Base-by-base conservation (phyloP, 1,139 yeast species). In the Candida gigantensis region DNA sequence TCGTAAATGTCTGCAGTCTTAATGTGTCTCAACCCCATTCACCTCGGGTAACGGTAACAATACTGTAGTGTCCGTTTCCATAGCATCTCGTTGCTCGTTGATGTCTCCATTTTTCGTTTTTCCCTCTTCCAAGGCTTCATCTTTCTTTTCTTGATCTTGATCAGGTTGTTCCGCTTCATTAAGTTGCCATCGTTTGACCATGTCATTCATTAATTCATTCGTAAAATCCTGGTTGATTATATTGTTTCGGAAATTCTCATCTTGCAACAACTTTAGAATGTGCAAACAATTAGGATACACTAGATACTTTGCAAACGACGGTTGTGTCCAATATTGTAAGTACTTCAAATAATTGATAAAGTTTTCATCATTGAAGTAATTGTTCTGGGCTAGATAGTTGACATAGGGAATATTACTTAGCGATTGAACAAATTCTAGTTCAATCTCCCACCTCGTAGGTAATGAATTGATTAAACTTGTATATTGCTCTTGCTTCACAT, bases 401-500 rank as follows among this genome's bases (percentile, higher is more conserved):
- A 86, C 65, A 50, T 86, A 85, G 57, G 80, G 89, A 29, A 87
- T 81, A 54, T 85, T 86, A 13, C 90, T 79, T 34, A 85, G 67
- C n/a, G 90, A 79, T 58, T 85, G 95, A 5, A 85, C 87, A 57
- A 85, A 86, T 64, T 84, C 95, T 23, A 84, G 69, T 52, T 84
- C 95, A 23, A 84, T 78, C 50, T 85, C 95, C 86, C 90, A 85
- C 46, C 94, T 59, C 8, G 84, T 76, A 10, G 94, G 92, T 18
- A 82, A 51, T 16, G 55, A 68, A 21, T 25, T 59, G 62, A 28
- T 43, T 36, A 45, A 18, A 30, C 42, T 42, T 17, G 38, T 35
- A 20, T 42, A 36, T 10, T 38, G 35, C 13, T 38, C 35, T n/a
- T 35, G 31, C 19, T 18, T 18, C 5, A 18, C 7, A 18, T 18